A percentile compares a stretch with the other conserved stretches of the same genome.
Evolutionary conservation across 2,329 filamentous ascomycete genomes (phyloP).

Genomic region (Scedosporium apiospermum): DNA sequence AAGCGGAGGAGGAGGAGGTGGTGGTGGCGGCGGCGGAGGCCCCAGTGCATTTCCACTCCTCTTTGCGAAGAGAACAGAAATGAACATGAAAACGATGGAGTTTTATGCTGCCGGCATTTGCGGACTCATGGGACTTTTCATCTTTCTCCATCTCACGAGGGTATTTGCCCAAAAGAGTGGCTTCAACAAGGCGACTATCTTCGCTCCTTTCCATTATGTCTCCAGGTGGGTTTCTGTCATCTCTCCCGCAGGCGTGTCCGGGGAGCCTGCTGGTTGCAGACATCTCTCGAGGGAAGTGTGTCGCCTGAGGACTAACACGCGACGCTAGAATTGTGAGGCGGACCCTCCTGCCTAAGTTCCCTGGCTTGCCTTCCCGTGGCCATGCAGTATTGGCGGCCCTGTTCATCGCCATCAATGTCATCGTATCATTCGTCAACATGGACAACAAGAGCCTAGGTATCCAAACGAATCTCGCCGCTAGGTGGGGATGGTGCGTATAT

Average conservation of each 20-base stretch:
- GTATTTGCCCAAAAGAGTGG: slow-evolving; percentile 36
- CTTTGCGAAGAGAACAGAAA: slow-evolving; percentile 9
- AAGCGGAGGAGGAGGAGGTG: background rate
- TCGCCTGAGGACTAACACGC: background rate
- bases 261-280: too few relatives aligned
- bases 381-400: slow-evolving; percentile 19
- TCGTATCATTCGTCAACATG: slow-evolving; percentile 22
- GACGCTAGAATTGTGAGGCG: slow-evolving; percentile 17
- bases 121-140: slow-evolving; percentile 9
- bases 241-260: background rate
- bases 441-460: slow-evolving; percentile 19
- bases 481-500: slow-evolving; percentile 26
- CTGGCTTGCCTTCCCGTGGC: slow-evolving; percentile 18
- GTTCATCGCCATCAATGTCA: slow-evolving; percentile 24
- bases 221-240: background rate
- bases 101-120: slow-evolving; percentile 11
- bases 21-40: slow-evolving; percentile 3
- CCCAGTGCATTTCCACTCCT: background rate
- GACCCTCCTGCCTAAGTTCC: slow-evolving; percentile 16
- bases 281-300: background rate
- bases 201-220: slow-evolving; percentile 12
- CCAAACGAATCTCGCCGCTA: slow-evolving; percentile 24
- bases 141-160: slow-evolving; percentile 9
- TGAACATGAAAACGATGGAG: slow-evolving; percentile 9
- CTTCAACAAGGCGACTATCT: slow-evolving; percentile 44